These are phyloP conservation scores for Populus tomentosa DNA, from an alignment of 441 rosid species.

Conservation along the genomic window DNA sequence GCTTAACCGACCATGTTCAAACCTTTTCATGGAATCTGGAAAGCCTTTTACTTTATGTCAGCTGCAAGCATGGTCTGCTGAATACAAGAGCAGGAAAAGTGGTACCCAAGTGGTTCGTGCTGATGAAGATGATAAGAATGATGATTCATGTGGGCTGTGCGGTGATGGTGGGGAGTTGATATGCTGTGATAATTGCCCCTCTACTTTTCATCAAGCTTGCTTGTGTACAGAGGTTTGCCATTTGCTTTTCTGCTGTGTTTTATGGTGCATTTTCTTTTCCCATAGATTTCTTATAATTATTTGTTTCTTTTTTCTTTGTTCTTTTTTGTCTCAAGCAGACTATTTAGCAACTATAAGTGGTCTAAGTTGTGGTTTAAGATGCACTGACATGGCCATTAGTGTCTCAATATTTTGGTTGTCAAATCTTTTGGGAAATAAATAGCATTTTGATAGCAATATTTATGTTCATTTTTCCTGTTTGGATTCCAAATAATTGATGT, in stretches of 20 bases:
- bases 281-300: background rate
- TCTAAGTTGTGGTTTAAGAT: background rate
- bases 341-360: background rate
- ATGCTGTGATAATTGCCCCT: conserved; percentile 96
- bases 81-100: conserved; percentile 66
- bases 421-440: background rate
- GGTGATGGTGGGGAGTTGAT: conserved; percentile 93
- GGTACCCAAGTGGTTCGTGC: conserved; percentile 40
- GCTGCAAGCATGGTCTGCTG: conserved; percentile 92
- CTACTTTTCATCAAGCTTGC: conserved; percentile 87
- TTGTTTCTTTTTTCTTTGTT: background rate
- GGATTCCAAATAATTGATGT: background rate
- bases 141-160: conserved; percentile 93
- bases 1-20: conserved; percentile 67
- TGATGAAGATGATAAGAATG: conserved; percentile 76
- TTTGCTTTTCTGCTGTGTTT: conserved; percentile 18
- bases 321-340: background rate
- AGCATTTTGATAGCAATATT: background rate
- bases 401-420: background rate
- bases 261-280: conserved; percentile 9
- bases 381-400: background rate
- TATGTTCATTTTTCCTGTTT: background rate
- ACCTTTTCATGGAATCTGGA: conserved; percentile 87
- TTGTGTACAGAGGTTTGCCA: conserved; percentile 68
- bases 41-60: conserved; percentile 67